These are phyloP conservation scores for Xerocomellus amylosporus DNA, from an alignment of 768 basidiomycete genomes.

Conservation along the genomic window DNA sequence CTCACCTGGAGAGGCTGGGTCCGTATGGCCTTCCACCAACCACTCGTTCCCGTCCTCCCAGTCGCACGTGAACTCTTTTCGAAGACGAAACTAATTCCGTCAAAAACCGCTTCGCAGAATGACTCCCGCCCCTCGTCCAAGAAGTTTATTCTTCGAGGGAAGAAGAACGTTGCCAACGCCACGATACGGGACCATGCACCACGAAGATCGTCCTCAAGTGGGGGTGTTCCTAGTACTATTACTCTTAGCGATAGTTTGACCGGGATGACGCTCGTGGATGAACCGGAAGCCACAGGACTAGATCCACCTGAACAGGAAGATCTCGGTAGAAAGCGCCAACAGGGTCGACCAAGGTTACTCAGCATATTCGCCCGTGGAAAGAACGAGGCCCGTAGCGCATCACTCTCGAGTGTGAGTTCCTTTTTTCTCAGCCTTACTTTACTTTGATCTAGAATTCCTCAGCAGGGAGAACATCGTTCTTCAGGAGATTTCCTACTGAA, in stretches of 20 bases:
- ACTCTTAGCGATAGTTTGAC: constrained; percentile 19
- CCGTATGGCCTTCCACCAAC: constrained; percentile 80
- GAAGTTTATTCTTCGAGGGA: constrained; percentile 21
- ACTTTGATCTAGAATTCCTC: neutral
- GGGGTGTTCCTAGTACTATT: neutral
- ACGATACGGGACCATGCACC: constrained; percentile 8
- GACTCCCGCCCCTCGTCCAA: constrained; percentile 27
- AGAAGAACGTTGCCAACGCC: constrained; percentile 10
- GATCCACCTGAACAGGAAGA: constrained; percentile 17
- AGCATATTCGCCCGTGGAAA: constrained; percentile 28
- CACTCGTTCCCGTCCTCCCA: constrained; percentile 71
- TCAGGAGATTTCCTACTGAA: constrained; percentile 1
- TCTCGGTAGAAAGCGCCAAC: constrained; percentile 15
- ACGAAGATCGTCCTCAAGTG: constrained; percentile 26
- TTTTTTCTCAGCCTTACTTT: neutral
- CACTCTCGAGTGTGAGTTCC: constrained; percentile 14
- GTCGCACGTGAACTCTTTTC: constrained; percentile 75
- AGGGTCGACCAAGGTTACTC: constrained; percentile 32
- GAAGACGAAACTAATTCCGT: constrained; percentile 69
- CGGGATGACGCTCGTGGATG: constrained; percentile 37
- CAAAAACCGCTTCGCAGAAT: constrained; percentile 31
- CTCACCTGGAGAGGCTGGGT: constrained; percentile 81
- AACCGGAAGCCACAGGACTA: constrained; percentile 39
- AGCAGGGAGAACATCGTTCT: constrained; percentile 6
- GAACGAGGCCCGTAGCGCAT: constrained; percentile 3